Evolutionary conservation across 1,139 yeast genomes (phyloP).

Genomic region (Entelexis paramagnoliae): DNA sequence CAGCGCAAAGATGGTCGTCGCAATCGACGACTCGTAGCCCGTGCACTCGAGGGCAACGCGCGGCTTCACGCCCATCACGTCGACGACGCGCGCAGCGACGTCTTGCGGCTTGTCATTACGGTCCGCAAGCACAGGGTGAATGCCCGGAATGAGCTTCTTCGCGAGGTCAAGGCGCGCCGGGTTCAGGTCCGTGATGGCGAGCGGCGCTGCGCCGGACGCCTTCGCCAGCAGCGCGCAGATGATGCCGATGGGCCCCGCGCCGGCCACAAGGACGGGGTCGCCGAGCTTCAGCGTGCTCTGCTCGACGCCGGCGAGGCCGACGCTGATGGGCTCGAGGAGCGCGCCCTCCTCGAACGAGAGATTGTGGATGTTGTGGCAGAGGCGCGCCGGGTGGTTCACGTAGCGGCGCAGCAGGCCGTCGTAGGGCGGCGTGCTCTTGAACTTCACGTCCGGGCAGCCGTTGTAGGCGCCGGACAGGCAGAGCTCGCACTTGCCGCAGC

Average conservation of each 20-base stretch:
- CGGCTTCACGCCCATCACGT: conserved; percentile 41
- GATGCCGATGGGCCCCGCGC: conserved; percentile 92
- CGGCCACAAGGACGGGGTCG: conserved; percentile 67
- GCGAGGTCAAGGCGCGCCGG: conserved; percentile 54
- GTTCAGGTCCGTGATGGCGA: conserved; percentile 55
- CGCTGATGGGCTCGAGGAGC: conserved; percentile 75
- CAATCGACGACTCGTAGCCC: conserved; percentile 56
- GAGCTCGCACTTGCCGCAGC: conserved; percentile 62
- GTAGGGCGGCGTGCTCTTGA: conserved; percentile 71
- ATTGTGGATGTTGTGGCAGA: conserved; percentile 63
- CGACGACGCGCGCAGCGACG: conserved; percentile 33
- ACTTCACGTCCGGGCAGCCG: conserved; percentile 64
- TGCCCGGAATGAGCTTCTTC: conserved; percentile 46
- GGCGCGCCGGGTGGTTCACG: conserved; percentile 64
- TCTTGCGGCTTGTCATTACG: conserved; percentile 29
- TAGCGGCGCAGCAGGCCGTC: conserved; percentile 58
- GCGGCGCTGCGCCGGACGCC: conserved; percentile 70
- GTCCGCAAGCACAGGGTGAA: conserved; percentile 46
- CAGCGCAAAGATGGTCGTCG: conserved; percentile 45
- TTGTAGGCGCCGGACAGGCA: conserved; percentile 68
- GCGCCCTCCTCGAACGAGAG: conserved; percentile 79
- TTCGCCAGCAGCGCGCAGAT: conserved; percentile 67
- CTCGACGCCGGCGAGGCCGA: conserved; percentile 74
- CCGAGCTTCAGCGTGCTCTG: conserved; percentile 60
- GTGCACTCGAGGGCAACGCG: conserved; percentile 55